These are phyloP conservation scores for Lentinula raphanica DNA, from an alignment of 768 basidiomycete genomes.

Conservation along the genomic window DNA sequence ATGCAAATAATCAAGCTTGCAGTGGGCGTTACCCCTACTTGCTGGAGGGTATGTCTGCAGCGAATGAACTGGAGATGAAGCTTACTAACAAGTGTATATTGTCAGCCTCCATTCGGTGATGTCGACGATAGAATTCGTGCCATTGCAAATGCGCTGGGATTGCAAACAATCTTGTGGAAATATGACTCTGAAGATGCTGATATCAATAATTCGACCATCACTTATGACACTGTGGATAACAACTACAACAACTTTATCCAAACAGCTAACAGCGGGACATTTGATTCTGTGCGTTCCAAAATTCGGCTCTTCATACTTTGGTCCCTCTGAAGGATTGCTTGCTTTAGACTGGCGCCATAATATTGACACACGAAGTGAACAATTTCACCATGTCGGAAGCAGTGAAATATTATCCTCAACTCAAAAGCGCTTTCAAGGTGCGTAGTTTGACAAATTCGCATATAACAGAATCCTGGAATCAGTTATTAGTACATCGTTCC, in stretches of 20 bases:
- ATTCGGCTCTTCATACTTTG: constrained; percentile 7
- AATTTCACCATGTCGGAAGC: constrained; percentile 61
- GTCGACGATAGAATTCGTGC: constrained; percentile 72
- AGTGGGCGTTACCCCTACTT: constrained; percentile 50
- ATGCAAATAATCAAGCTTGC: constrained; percentile 51
- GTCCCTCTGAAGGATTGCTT: constrained; percentile 18
- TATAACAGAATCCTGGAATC: background rate
- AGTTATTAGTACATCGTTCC: constrained; percentile 43
- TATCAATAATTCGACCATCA: constrained; percentile 17
- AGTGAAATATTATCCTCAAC: constrained; percentile 39
- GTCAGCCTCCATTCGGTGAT: constrained; percentile 59
- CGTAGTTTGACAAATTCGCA: background rate
- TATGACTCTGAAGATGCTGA: constrained; percentile 55
- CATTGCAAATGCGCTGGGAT: constrained; percentile 60
- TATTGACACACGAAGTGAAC: constrained; percentile 55
- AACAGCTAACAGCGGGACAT: constrained; percentile 40
- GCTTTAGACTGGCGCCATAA: constrained; percentile 44
- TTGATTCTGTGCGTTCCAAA: constrained; percentile 27
- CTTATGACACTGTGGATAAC: constrained; percentile 39
- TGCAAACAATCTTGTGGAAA: constrained; percentile 71
- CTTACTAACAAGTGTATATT: background rate
- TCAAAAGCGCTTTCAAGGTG: constrained; percentile 41
- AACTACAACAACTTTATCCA: constrained; percentile 53
- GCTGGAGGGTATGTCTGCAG: constrained; percentile 44
- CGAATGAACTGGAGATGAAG: background rate